These are phyloP conservation scores for Dispira parvispora DNA, from an alignment of 192 early-diverging fungal genomes.

Conservation along the genomic window DNA sequence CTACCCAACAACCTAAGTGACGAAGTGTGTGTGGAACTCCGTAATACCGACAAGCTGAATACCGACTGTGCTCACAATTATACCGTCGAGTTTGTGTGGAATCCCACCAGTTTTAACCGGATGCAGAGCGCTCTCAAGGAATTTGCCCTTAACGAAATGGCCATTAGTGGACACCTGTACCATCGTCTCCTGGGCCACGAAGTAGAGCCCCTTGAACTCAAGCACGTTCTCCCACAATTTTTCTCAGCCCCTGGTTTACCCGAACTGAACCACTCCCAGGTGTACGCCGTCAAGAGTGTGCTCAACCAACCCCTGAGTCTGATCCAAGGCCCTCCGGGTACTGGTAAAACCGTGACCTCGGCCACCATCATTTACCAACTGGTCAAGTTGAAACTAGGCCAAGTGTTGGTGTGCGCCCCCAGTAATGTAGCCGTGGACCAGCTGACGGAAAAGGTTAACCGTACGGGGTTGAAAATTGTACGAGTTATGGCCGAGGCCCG, in stretches of 20 bases:
- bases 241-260: constrained; percentile 88
- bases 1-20: constrained; percentile 86
- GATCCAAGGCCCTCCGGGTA: constrained; percentile 94
- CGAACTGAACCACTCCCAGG: constrained; percentile 93
- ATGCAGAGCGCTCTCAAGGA: constrained; percentile 95
- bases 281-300: constrained; percentile 82
- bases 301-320: constrained; percentile 84
- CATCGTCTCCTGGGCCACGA: constrained; percentile 90
- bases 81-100: constrained; percentile 97
- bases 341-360: constrained; percentile 96
- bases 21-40: constrained; percentile 89
- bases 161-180: constrained; percentile 90
- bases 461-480: constrained; percentile 86
- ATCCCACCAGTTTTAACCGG: constrained; percentile 88
- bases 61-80: constrained; percentile 75
- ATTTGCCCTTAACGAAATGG: constrained; percentile 90
- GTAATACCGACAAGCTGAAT: constrained; percentile 46
- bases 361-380: constrained; percentile 97
- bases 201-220: constrained; percentile 60
- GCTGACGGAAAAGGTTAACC: constrained; percentile 90
- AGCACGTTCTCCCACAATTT: constrained; percentile 64
- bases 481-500: constrained; percentile 85
- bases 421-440: constrained; percentile 99
- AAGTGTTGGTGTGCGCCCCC: constrained; percentile 97
- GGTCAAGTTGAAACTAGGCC: constrained; percentile 70